Conservation (phyloP, 208 protist genomes). For the Plasmodiophora brassicae region DNA sequence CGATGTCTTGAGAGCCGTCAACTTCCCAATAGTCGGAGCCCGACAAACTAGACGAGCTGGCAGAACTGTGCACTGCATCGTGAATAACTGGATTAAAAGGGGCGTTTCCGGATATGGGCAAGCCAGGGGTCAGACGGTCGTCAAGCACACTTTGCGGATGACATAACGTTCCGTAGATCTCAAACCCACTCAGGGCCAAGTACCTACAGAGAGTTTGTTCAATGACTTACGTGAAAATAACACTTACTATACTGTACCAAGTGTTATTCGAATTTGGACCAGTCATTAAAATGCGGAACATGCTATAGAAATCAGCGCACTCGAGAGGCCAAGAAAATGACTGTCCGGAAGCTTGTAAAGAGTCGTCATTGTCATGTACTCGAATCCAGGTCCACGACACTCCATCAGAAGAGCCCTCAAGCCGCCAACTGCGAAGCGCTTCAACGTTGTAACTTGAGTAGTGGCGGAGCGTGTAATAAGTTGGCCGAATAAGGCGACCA, state of each 20-base stretch:
- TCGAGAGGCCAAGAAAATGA: conserved; percentile 34
- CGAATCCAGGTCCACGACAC: conserved; percentile 25
- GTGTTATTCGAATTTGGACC: conserved; percentile 46
- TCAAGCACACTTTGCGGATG: too few relatives aligned
- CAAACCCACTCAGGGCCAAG: conserved; percentile 30
- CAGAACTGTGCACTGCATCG: too few relatives aligned
- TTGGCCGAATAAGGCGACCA: conserved; percentile 23
- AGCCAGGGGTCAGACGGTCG: too few relatives aligned
- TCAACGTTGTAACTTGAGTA: conserved; percentile 41
- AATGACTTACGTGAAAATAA: too few relatives aligned
- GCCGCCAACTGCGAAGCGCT: conserved; percentile 41
- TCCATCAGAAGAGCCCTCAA: conserved; percentile 39
- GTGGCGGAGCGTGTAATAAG: conserved; percentile 46
- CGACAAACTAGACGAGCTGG: too few relatives aligned
- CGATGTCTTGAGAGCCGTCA: neutral
- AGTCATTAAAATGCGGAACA: conserved; percentile 43
- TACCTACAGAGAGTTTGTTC: neutral
- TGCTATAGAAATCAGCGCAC: neutral
- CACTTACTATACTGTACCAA: conserved; percentile 23
- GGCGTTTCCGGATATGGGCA: too few relatives aligned
- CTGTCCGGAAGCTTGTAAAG: neutral
- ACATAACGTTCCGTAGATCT: conserved; percentile 36
- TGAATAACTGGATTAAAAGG: too few relatives aligned
- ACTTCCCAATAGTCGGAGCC: neutral
- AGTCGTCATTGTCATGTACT: conserved; percentile 35